Base-by-base conservation (phyloP, 805 yeast species). In the Zygosaccharomyces siamensis region DNA sequence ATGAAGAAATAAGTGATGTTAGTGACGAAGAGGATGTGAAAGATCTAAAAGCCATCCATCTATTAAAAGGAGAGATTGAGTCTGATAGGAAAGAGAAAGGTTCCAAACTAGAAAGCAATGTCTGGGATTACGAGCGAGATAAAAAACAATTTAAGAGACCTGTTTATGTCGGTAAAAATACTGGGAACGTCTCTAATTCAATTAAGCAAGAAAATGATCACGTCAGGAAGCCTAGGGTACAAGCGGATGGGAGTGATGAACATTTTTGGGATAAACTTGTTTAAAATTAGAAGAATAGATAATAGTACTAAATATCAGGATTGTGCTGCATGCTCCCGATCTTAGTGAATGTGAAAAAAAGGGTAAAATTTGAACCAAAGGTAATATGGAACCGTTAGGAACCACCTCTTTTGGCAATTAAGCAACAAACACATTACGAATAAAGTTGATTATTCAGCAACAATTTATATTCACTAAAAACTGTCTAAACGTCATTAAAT, bases 301-400 rank as follows among this genome's bases (percentile, higher is more conserved):
- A 46, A 26, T 26, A 26, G 11, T 26, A 7, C 10, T 26, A 40
- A 18, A 26, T 42, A 26, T 12, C 32, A 14, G 21, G 32, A 14
- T 23, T 10, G 12, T 16, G 18, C 7, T 21, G n/a, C 36, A 7
- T 32, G 23, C 20, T 31, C 11, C 16, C 11, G 16, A 33, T 31
- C 8, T 50, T 47, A 55, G 16, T 51, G 52, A 16, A 50, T 46
- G n/a, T 56, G 56, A 38, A 84, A 67, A 67, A 2, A 84, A 77
- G 1, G 93, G 93, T 38, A 86, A 62, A 59, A 86, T 84, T 61
- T 87, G 92, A 0, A 95, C 95, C 39, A 86, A 83, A 16, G 87
- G 80, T 60, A 87, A 71, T 87, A 86, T 81, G 6, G 96, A 95
- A 42, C 87, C 80, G 66, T 86, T 92, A 67, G 86, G 86, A 87